These are phyloP conservation scores for Curvularia eragrostidis DNA, from an alignment of 2,329 filamentous ascomycete genomes.

Conservation along the genomic window DNA sequence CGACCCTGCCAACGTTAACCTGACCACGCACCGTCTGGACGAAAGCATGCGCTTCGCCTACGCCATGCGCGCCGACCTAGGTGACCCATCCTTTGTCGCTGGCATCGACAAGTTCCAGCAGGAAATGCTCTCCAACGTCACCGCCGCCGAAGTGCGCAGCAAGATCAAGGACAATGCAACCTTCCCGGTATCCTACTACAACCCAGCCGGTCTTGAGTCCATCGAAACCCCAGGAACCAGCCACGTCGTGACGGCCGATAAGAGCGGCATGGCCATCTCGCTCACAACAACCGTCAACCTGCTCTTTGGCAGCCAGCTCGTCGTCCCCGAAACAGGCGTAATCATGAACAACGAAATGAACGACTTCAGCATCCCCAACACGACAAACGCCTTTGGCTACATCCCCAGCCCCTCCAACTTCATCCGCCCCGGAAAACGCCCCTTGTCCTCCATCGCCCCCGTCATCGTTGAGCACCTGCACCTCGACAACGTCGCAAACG, in stretches of 20 bases:
- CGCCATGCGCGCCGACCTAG: conserved; percentile 75
- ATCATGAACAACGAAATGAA: conserved; percentile 68
- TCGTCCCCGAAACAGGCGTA: conserved; percentile 82
- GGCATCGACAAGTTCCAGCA: conserved; percentile 69
- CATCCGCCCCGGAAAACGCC: conserved; percentile 79
- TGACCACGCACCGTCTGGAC: conserved; percentile 81
- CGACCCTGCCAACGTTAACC: conserved; percentile 61
- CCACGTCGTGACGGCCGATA: conserved; percentile 75
- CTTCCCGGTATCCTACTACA: conserved; percentile 75
- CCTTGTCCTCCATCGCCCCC: conserved; percentile 82
- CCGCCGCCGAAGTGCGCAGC: conserved; percentile 64
- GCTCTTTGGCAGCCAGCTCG: conserved; percentile 78
- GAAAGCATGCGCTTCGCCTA: conserved; percentile 93
- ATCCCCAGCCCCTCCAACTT: conserved; percentile 81
- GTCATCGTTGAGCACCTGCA: conserved; percentile 71
- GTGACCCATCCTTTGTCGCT: conserved; percentile 78
- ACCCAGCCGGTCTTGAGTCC: conserved; percentile 70
- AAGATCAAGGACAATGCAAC: conserved; percentile 77
- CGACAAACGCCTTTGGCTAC: conserved; percentile 83
- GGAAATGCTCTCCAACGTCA: conserved; percentile 67
- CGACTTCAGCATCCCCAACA: conserved; percentile 78
- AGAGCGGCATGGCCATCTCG: conserved; percentile 75
- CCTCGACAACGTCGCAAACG: conserved; percentile 54
- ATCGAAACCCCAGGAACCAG: conserved; percentile 76
- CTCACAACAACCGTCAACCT: conserved; percentile 89